Conservation (phyloP, 1,284 basidiomycete genomes). For the Xerocomus amazonicus region DNA sequence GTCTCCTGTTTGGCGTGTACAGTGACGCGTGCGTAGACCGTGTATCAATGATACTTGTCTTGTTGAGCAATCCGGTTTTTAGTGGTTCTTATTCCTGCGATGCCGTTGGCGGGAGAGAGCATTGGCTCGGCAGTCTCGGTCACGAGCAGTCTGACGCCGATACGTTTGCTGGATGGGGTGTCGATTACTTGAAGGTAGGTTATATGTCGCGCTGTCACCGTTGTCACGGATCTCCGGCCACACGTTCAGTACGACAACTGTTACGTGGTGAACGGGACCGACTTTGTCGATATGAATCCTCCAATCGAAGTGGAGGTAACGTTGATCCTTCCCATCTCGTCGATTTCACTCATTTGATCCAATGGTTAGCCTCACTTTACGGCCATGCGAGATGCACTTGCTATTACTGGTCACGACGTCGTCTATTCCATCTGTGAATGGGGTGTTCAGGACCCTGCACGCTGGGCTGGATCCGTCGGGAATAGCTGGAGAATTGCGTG, state of each 20-base stretch:
- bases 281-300: conserved; percentile 2
- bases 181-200: conserved; percentile 13
- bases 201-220: background rate
- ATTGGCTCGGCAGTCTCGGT: conserved; percentile 9
- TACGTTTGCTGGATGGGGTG: conserved; percentile 8
- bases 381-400: conserved; percentile 12
- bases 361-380: conserved; percentile 1
- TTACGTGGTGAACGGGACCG: conserved; percentile 1
- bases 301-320: conserved; percentile 5
- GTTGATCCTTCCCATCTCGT: background rate
- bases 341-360: background rate
- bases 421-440: conserved; percentile 56
- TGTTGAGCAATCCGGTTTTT: too few relatives aligned
- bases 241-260: conserved; percentile 13
- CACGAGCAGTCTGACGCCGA: conserved; percentile 9
- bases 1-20: conserved; percentile 11
- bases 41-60: background rate
- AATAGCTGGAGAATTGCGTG: conserved; percentile 48
- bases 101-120: background rate
- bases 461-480: conserved; percentile 44
- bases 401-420: conserved; percentile 43
- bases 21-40: conserved; percentile 12
- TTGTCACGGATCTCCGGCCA: background rate
- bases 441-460: conserved; percentile 46
- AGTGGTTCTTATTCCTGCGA: conserved; percentile 15